Evolutionary conservation across 116 monocot species (phyloP).

Genomic region (Cymodocea nodosa): DNA sequence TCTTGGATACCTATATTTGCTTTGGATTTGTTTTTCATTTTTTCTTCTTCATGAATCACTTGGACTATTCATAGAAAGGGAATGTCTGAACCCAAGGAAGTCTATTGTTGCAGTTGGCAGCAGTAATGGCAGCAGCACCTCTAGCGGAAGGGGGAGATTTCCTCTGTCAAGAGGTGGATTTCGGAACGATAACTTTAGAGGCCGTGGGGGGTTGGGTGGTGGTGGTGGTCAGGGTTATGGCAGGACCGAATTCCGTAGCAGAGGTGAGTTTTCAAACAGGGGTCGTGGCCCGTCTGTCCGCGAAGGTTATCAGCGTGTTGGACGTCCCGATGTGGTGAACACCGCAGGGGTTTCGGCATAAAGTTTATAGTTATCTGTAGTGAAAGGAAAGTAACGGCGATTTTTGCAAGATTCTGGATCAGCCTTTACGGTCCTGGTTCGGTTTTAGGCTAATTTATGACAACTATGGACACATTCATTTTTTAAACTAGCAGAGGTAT

Average conservation of each 20-base stretch:
- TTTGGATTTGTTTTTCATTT: neutral
- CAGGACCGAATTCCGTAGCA: constrained; percentile 25
- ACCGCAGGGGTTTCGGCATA: constrained; percentile 9
- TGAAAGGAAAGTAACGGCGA: neutral
- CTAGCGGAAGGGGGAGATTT: constrained; percentile 20
- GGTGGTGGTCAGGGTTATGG: constrained; percentile 15
- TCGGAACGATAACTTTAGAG: constrained; percentile 22
- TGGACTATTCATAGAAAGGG: neutral
- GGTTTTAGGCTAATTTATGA: neutral
- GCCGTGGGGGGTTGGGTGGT: constrained; percentile 8
- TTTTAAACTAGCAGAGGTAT: constrained; percentile 1
- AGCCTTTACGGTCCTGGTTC: no score
- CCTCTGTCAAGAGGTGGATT: constrained; percentile 22
- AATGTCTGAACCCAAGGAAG: neutral
- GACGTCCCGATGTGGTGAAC: constrained; percentile 1
- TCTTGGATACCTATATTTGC: no score
- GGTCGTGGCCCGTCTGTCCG: constrained; percentile 14
- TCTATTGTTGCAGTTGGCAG: constrained; percentile 10
- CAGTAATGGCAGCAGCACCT: constrained; percentile 8
- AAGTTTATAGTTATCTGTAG: neutral
- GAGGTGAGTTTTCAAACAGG: constrained; percentile 17
- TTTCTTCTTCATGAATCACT: neutral
- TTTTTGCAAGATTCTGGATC: neutral
- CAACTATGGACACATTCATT: neutral
- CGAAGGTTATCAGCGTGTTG: constrained; percentile 14